Evolutionary conservation across 169 alveolate species (phyloP).

Genomic region (Cyclospora cayetanensis): DNA sequence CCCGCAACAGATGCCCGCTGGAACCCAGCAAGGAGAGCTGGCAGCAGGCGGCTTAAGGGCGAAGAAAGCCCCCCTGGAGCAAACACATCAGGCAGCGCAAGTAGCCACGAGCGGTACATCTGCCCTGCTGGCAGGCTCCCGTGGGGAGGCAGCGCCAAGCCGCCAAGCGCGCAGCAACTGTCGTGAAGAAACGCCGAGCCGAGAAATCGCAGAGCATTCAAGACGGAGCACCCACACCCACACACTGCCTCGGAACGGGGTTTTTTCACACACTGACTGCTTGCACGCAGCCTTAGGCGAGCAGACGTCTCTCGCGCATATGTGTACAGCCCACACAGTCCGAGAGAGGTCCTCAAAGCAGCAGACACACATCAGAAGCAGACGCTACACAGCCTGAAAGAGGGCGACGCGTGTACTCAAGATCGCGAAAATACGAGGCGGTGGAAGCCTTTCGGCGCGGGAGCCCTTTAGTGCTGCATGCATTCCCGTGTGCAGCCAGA

Average conservation of each 20-base stretch:
- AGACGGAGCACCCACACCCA: background rate
- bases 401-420: background rate
- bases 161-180: background rate
- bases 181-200: background rate
- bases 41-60: background rate
- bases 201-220: background rate
- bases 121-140: background rate
- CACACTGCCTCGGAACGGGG: background rate
- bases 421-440: background rate
- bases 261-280: too few species aligned
- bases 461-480: too few species aligned
- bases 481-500: background rate
- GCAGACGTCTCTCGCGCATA: too few species aligned
- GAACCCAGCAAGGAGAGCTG: constrained; percentile 60
- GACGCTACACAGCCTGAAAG: background rate
- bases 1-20: constrained; percentile 44
- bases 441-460: too few species aligned
- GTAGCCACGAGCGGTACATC: background rate
- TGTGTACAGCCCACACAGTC: too few species aligned
- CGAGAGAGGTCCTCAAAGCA: too few species aligned
- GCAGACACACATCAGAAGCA: background rate
- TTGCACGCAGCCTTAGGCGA: too few species aligned
- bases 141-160: background rate
- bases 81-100: background rate
- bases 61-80: background rate